Conservation (phyloP, 2,329 filamentous ascomycete species). For the Pseudogymnoascus sp. region DNA sequence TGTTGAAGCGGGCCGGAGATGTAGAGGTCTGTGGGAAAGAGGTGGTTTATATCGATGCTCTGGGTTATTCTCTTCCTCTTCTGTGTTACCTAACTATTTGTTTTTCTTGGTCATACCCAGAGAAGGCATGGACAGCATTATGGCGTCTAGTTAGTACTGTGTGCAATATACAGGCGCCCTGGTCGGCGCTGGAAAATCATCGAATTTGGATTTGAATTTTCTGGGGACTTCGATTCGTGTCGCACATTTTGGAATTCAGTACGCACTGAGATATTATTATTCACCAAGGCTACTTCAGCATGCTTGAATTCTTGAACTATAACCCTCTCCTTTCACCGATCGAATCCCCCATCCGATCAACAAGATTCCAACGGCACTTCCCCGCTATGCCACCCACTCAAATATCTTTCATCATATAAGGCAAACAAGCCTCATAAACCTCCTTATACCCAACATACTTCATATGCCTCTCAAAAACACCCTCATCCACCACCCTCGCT, state of each 20-base stretch:
- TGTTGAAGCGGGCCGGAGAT: neutral
- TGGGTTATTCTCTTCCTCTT: neutral
- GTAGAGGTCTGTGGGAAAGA: neutral
- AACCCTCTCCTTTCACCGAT: neutral
- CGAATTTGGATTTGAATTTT: neutral
- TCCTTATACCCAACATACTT: constrained; percentile 23
- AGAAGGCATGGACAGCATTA: neutral
- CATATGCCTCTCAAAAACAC: constrained; percentile 25
- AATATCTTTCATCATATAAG: constrained; percentile 10
- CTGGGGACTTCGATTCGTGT: neutral
- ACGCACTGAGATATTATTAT: neutral
- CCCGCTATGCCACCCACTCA: neutral
- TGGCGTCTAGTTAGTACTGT: too few species aligned
- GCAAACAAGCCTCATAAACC: constrained; percentile 20
- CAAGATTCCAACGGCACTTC: neutral
- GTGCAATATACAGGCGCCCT: neutral
- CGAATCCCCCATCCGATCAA: neutral
- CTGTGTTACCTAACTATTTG: neutral
- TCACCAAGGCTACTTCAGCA: neutral
- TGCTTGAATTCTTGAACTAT: neutral
- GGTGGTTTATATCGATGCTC: neutral
- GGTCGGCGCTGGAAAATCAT: neutral
- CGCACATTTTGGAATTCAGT: neutral
- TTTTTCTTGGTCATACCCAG: neutral
- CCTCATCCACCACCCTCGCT: constrained; percentile 29